phyloP scores from a whole-genome alignment of 2,329 filamentous ascomycete genomes.

The Penicillium griseofulvum region DNA sequence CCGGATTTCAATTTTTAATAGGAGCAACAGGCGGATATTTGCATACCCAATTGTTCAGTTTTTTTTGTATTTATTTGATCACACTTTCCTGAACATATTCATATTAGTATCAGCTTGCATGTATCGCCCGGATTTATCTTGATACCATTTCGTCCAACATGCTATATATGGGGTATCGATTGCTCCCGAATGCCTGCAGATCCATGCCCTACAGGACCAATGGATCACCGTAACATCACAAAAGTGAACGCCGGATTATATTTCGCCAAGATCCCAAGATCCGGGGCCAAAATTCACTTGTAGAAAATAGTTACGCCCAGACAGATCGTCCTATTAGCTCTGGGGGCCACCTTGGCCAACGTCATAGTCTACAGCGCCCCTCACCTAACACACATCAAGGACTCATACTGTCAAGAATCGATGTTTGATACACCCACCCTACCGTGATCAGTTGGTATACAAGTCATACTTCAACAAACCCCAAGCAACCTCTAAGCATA shows the following conservation, averaged over 20 bases:
- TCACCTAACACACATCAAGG: background rate
- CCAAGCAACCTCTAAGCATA: background rate
- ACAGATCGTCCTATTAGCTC: background rate
- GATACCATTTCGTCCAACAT: background rate
- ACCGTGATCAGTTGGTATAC: too few species aligned
- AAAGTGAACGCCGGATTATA: background rate
- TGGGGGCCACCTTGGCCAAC: background rate
- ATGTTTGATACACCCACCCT: background rate
- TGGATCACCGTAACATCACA: background rate
- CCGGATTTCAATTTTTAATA: conserved; percentile 29
- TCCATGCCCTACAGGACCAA: background rate
- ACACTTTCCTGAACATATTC: background rate
- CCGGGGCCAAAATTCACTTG: background rate
- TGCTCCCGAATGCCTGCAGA: background rate
- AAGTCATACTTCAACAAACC: background rate
- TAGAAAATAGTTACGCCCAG: too few species aligned
- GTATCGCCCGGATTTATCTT: background rate
- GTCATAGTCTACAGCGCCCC: background rate
- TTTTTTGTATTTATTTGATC: background rate
- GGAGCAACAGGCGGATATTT: background rate
- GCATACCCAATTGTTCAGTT: background rate
- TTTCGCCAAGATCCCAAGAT: background rate
- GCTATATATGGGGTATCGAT: background rate
- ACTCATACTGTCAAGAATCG: background rate
- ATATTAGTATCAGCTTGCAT: background rate